These are phyloP conservation scores for Chytriomyces confervae DNA, from an alignment of 192 early-diverging fungal genomes.

Conservation along the genomic window DNA sequence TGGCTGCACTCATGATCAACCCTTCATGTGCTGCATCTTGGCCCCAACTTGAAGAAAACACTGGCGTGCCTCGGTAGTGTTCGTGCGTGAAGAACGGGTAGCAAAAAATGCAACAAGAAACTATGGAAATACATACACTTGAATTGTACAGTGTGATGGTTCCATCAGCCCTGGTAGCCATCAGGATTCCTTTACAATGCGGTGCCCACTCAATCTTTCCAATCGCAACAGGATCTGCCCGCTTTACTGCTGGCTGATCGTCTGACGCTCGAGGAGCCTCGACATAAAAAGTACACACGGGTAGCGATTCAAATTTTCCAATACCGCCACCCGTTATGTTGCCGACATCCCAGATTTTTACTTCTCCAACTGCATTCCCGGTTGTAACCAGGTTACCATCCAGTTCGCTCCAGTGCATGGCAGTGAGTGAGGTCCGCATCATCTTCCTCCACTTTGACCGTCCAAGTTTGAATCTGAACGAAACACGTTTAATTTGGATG, in stretches of 20 bases:
- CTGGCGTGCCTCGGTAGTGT: not conserved
- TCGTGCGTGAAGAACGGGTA: conserved; percentile 7
- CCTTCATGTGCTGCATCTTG: conserved; percentile 7
- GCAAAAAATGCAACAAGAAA: not conserved
- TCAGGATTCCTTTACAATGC: not conserved
- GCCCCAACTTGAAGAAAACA: not conserved
- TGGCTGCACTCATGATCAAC: conserved; percentile 6
- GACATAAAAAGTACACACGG: too few species aligned
- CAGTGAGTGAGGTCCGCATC: too few species aligned
- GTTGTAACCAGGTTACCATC: conserved; percentile 1
- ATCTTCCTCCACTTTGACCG: too few species aligned
- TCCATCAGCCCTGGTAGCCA: conserved; percentile 9
- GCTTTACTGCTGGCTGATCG: too few species aligned
- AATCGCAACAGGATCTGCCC: not conserved
- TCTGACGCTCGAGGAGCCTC: too few species aligned
- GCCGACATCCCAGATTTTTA: conserved; percentile 28
- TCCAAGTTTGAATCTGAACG: too few species aligned
- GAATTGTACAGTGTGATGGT: conserved; percentile 1
- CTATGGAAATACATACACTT: not conserved
- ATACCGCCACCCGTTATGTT: too few species aligned
- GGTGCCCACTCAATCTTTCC: conserved; percentile 11
- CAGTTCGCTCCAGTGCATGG: conserved; percentile 29
- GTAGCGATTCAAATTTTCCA: too few species aligned
- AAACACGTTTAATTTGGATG: too few species aligned
- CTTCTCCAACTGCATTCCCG: not conserved